Conservation (phyloP, 257 asterid species). For the Gentiana straminea region DNA sequence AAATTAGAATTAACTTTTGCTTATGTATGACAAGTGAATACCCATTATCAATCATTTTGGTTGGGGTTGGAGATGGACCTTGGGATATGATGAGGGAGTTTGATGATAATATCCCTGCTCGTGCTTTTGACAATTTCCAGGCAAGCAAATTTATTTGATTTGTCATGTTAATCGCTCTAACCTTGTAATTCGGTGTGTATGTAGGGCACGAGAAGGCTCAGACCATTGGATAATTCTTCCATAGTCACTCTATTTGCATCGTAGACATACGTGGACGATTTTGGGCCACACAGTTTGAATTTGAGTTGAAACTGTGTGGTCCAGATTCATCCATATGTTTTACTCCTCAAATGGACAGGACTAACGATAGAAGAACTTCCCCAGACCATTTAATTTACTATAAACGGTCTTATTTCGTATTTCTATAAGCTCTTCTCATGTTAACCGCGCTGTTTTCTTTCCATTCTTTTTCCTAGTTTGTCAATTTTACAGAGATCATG, state of each 20-base stretch:
- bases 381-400: too few species aligned
- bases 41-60: slow-evolving; percentile 74
- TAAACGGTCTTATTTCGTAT: slow-evolving; percentile 2
- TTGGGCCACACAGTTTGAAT: too few species aligned
- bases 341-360: too few species aligned
- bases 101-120: slow-evolving; percentile 80
- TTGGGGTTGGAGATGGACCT: slow-evolving; percentile 95
- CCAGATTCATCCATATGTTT: too few species aligned
- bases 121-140: slow-evolving; percentile 91
- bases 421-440: slow-evolving; percentile 7
- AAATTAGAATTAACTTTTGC: neutral
- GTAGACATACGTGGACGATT: too few species aligned
- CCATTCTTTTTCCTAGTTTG: slow-evolving; percentile 45
- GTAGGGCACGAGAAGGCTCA: too few species aligned
- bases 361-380: too few species aligned
- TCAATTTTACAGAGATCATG: slow-evolving; percentile 88
- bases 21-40: slow-evolving; percentile 42
- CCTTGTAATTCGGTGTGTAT: neutral
- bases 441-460: neutral
- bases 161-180: slow-evolving; percentile 1
- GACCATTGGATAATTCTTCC: too few species aligned
- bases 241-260: too few species aligned
- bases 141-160: slow-evolving; percentile 21
- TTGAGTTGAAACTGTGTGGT: too few species aligned
- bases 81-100: slow-evolving; percentile 97